Evolutionary conservation across 2,329 filamentous ascomycete species (phyloP), one percentile per base, ranked within the genome.

Genomic region (Fonsecaea erecta): DNA sequence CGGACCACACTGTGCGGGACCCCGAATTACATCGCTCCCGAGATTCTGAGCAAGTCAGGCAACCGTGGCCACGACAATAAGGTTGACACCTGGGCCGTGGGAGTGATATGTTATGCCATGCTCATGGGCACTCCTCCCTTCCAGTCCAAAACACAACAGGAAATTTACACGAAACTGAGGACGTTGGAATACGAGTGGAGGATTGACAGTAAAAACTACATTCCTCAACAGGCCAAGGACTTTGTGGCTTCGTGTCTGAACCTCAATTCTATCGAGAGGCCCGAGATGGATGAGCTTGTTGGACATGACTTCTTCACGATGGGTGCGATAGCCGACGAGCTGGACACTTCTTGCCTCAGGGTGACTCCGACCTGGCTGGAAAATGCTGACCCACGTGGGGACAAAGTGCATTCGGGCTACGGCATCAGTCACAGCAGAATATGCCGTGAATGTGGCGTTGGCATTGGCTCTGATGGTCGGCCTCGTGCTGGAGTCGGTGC

Each of bases 61-160:
- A 63, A 55, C 26, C 92, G 94, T 73, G 95, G 95, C 0, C 95
- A 99, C 76, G 95, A 97, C 71, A 93, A 98, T 75, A 97, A 96
- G 82, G 95, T 99, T 2, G 95, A 99, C 76, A 91, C 99, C 62
- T 99, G 96, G 96, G 97, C 94, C 52, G 84, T 99, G 75, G 95
- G 96, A 21, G 95, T 99, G 71, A 99, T 99, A 76, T 93, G 96
- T 88, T 93, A 81, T 79, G 96, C 95, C 55, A 94, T 99, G 87
- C 90, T 98, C 53, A 95, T 95, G 7, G 96, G 95, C 21, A 96
- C 94, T 73, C 94, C 95, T 0, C 95, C 95, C 0, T 99, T 99
- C 77, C 95, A 99, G 78, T 96, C 95, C 2, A 81, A 82, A 66
- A 83, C 81, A 0, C 81, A 83, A 66, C 80, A 82, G 65, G 81